Conservation (phyloP, 306 rosid genomes). For the Citrullus colocynthis region DNA sequence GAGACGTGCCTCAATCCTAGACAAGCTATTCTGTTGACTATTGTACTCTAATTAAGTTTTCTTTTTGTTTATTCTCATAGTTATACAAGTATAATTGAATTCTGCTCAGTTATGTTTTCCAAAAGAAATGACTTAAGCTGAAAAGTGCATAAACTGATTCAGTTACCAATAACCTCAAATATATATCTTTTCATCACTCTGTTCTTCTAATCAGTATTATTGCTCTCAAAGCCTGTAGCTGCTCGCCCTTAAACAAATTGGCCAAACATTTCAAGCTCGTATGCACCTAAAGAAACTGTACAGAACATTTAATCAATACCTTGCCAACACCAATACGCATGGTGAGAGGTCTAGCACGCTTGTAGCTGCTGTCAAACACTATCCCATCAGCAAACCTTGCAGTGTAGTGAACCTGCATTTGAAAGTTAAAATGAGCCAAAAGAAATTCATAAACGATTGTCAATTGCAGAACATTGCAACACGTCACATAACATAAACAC, state of each 20-base stretch:
- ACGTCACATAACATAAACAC: background rate
- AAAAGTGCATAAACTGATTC: background rate
- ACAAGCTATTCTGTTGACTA: background rate
- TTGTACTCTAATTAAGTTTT: background rate
- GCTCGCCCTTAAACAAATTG: background rate
- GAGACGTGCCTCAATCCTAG: background rate
- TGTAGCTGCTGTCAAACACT: constrained; percentile 85
- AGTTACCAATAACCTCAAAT: background rate
- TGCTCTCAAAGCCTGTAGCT: background rate
- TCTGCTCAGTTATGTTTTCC: background rate
- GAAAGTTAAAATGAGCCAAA: background rate
- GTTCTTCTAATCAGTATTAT: background rate
- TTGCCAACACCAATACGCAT: constrained; percentile 93
- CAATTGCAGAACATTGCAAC: background rate
- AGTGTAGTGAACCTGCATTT: constrained; percentile 65
- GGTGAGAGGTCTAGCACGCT: constrained; percentile 83
- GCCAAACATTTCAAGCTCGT: background rate
- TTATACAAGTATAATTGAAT: background rate
- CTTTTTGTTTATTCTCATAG: background rate
- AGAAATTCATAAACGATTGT: background rate
- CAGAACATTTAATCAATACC: constrained; percentile 19
- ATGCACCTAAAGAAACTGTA: constrained; percentile 10
- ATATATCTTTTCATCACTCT: background rate
- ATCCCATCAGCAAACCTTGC: constrained; percentile 78
- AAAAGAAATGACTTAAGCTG: background rate